phyloP scores from a whole-genome alignment of 1,139 yeast genomes.

The Kluyveromyces marxianus region DNA sequence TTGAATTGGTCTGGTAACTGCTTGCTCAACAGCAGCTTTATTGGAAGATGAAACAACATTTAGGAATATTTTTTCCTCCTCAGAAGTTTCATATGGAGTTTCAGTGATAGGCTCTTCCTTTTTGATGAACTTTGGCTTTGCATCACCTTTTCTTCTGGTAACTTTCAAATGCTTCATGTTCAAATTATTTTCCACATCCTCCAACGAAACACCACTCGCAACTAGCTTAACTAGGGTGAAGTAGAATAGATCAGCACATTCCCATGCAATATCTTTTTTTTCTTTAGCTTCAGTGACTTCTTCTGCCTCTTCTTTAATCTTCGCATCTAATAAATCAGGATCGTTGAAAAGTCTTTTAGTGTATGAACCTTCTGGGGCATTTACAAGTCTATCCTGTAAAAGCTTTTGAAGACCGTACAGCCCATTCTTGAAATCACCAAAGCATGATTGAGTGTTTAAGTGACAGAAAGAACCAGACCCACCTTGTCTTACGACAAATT shows the following conservation, averaged over 20 bases:
- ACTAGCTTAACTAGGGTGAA: constrained; percentile 85
- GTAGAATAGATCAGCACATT: constrained; percentile 90
- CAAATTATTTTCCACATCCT: constrained; percentile 77
- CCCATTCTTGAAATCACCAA: constrained; percentile 55
- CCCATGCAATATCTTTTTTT: constrained; percentile 84
- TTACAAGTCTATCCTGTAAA: constrained; percentile 39
- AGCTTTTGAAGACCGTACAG: constrained; percentile 56
- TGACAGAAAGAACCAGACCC: constrained; percentile 59
- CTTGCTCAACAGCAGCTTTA: constrained; percentile 42
- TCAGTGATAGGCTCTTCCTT: constrained; percentile 17
- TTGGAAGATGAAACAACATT: constrained; percentile 48
- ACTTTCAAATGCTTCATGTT: constrained; percentile 80
- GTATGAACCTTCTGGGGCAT: constrained; percentile 88
- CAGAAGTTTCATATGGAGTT: constrained; percentile 12
- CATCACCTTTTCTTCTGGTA: constrained; percentile 92
- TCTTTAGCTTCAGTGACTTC: constrained; percentile 79
- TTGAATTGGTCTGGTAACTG: constrained; percentile 83
- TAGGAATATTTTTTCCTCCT: constrained; percentile 44
- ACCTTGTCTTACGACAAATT: constrained; percentile 66
- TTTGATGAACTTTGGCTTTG: constrained; percentile 64
- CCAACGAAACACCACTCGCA: constrained; percentile 68
- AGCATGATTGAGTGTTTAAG: constrained; percentile 69
- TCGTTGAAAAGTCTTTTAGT: constrained; percentile 83
- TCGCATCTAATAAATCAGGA: constrained; percentile 66
- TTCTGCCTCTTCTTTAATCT: constrained; percentile 93